phyloP scores from a whole-genome alignment of 75 land plant species.

The Larix kaempferi region DNA sequence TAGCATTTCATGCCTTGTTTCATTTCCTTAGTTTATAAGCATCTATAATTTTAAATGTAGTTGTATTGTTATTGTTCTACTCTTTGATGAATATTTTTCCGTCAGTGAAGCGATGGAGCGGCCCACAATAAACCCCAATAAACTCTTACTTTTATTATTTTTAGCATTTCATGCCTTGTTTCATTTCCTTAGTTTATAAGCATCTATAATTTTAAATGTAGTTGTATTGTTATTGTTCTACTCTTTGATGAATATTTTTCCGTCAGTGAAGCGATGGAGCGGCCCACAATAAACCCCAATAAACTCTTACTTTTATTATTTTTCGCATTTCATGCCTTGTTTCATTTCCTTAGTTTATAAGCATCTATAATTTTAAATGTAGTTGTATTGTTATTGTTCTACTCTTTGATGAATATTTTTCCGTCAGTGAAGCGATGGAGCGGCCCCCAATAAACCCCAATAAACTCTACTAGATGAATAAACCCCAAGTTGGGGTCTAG shows the following conservation, averaged over 20 bases:
- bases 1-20: neutral
- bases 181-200: neutral
- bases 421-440: too few species aligned
- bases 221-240: neutral
- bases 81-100: neutral
- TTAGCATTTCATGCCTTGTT: neutral
- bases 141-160: neutral
- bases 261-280: too few species aligned
- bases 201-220: neutral
- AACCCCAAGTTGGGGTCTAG: too few species aligned
- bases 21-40: neutral
- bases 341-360: neutral
- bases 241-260: neutral
- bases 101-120: too few species aligned
- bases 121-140: too few species aligned
- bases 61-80: neutral
- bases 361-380: neutral
- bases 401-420: neutral
- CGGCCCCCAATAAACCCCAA: too few species aligned
- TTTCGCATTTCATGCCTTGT: neutral
- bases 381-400: neutral
- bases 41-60: neutral
- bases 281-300: too few species aligned
- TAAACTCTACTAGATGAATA: too few species aligned
- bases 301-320: neutral